A percentile compares a stretch with the other conserved stretches of the same genome.
Evolutionary conservation across 2,329 filamentous ascomycete genomes (phyloP).

Genomic region (Metarhizium guizhouense): DNA sequence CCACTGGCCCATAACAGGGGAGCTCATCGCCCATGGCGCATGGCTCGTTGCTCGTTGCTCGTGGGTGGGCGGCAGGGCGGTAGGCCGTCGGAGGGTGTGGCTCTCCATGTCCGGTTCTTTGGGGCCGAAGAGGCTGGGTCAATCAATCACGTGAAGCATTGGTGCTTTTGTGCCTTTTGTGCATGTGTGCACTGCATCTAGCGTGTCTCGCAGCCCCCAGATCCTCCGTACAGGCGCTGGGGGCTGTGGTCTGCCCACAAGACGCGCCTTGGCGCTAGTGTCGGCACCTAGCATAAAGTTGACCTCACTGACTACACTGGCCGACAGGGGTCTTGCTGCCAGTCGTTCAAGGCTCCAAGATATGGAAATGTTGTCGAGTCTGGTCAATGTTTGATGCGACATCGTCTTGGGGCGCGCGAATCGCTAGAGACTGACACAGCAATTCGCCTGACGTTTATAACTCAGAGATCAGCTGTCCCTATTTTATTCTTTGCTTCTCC

Average conservation of each 20-base stretch:
- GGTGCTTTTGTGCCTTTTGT: not conserved
- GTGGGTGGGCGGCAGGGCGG: too few relatives aligned
- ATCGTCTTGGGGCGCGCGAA: not conserved
- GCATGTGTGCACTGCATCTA: too few relatives aligned
- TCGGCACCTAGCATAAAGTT: not conserved
- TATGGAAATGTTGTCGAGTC: not conserved
- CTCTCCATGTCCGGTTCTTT: not conserved
- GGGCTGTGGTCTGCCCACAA: too few relatives aligned
- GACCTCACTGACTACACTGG: not conserved
- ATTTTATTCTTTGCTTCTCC: not conserved
- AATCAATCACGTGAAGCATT: not conserved
- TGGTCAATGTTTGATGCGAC: not conserved
- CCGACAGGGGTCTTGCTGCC: not conserved
- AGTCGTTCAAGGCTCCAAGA: too few relatives aligned
- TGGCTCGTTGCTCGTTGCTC: not conserved
- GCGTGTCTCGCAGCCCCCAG: too few relatives aligned
- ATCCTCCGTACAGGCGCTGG: too few relatives aligned
- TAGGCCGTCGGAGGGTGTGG: not conserved
- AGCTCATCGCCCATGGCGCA: too few relatives aligned
- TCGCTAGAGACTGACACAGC: not conserved
- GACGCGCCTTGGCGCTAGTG: not conserved
- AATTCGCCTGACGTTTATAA: not conserved
- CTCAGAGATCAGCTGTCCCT: not conserved
- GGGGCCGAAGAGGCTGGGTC: not conserved
- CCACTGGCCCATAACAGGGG: not conserved